phyloP scores from a whole-genome alignment of 2,329 filamentous ascomycete genomes.

The Dactylellina sp. region DNA sequence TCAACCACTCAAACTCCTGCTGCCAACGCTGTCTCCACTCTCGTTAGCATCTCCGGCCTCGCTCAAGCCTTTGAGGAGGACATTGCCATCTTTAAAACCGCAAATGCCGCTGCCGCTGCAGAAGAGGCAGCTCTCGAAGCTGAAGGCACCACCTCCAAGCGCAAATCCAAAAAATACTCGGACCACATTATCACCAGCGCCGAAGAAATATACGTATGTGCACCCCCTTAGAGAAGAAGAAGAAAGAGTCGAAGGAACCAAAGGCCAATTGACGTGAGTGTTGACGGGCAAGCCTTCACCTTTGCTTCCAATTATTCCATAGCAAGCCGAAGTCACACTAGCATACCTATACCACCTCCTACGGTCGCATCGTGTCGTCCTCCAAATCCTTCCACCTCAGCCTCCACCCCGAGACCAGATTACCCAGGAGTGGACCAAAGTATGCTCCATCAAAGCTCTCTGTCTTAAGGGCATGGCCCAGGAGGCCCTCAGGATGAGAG shows the following conservation, averaged over 20 bases:
- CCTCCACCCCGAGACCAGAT: constrained; percentile 42
- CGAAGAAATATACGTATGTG: constrained; percentile 56
- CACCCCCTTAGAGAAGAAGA: constrained; percentile 3
- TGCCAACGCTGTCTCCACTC: constrained; percentile 64
- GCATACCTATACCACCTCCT: constrained; percentile 55
- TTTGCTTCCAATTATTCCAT: constrained; percentile 32
- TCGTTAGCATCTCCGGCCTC: constrained; percentile 68
- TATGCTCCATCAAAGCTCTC: constrained; percentile 52
- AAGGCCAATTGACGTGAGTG: constrained; percentile 35
- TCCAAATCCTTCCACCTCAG: constrained; percentile 40
- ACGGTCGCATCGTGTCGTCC: constrained; percentile 43
- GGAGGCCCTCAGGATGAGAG: constrained; percentile 48
- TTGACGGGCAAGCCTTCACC: constrained; percentile 47
- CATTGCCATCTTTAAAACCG: constrained; percentile 52
- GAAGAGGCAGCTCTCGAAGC: constrained; percentile 32
- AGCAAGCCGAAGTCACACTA: constrained; percentile 56
- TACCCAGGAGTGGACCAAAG: constrained; percentile 56
- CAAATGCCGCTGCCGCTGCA: constrained; percentile 44
- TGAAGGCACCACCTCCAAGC: constrained; percentile 27
- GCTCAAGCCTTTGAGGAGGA: constrained; percentile 56
- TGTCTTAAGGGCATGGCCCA: constrained; percentile 52
- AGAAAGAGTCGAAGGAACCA: constrained; percentile 1
- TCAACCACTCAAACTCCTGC: constrained; percentile 63
- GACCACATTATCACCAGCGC: constrained; percentile 41
- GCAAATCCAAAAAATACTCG: constrained; percentile 42